Evolutionary conservation across 2,329 filamentous ascomycete genomes (phyloP), one percentile per base, ranked within the genome.

Genomic region (Fusarium irregulare): DNA sequence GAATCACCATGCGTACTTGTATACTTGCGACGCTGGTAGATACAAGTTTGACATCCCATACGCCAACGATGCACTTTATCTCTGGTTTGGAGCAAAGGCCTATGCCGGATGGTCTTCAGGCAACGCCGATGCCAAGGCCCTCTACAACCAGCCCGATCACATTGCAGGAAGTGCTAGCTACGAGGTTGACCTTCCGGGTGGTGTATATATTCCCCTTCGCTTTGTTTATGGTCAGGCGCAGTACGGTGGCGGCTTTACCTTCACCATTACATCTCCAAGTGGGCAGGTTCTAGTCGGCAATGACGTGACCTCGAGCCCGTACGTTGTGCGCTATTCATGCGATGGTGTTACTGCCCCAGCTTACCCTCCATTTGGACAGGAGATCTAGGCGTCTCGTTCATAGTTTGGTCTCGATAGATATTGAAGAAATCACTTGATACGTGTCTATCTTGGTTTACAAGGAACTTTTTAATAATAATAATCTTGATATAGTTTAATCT

Each of bases 41-140:
- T 64, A 64, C 30, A 64, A 40, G 20, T 49, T 64, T 1, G 14
- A 64, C 1, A 64, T 64, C 3, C 59, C 60, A 2, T 64, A 64
- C 21, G 18, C 37, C 2, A 64, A 64, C 4, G 60, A 64, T 10
- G 60, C 49, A 0, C 23, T 64, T 4, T 64, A 64, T 6, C 44
- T 64, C 2, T 64, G 60, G 60, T 0, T 64, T 2, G 60, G 49
- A 0, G 1, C 2, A 6, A 12, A 16, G 0, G 59, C 60, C 0
- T 64, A 64, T 16, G 4, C 0, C 14, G 12, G 34, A 0, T 64
- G 60, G 59, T 18, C 0, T 6, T 9, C 20, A 1, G 1, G 1
- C 1, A 57, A 57, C n/a, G 59, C 60, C 1, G 3, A 45, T 18
- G 61, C 61, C 0, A 64, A 57, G n/a, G 61, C 44, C 3, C 49